These are phyloP conservation scores for Chaetomiaceae sp. DNA, from an alignment of 2,329 filamentous ascomycete species.

Conservation along the genomic window DNA sequence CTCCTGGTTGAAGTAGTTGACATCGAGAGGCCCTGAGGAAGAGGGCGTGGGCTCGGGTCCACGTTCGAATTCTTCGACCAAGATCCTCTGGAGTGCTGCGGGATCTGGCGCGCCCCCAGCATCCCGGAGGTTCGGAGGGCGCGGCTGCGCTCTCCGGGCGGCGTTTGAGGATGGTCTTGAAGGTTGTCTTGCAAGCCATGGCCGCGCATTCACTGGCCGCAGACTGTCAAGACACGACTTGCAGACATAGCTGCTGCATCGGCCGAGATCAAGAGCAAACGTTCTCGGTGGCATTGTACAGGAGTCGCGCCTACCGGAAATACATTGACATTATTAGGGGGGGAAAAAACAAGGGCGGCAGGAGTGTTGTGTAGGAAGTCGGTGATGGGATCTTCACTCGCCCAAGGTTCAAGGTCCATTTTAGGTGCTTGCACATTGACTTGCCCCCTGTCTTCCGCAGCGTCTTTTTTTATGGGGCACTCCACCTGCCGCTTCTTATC, in stretches of 20 bases:
- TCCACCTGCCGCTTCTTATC: constrained; percentile 23
- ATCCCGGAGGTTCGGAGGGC: background rate
- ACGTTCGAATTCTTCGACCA: constrained; percentile 19
- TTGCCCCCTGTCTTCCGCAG: background rate
- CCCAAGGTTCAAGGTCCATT: background rate
- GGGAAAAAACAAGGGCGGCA: background rate
- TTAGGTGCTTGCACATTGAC: background rate
- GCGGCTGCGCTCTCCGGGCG: constrained; percentile 12
- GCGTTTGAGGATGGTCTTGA: constrained; percentile 20
- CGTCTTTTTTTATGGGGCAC: constrained; percentile 19
- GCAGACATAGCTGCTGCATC: constrained; percentile 27
- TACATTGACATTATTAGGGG: background rate
- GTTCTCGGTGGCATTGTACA: constrained; percentile 26
- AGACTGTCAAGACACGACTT: constrained; percentile 27
- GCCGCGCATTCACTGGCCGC: constrained; percentile 16
- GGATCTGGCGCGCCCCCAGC: constrained; percentile 8
- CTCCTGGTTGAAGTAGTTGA: constrained; percentile 38
- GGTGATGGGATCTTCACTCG: background rate
- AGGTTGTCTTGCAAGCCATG: constrained; percentile 18
- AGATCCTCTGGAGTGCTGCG: constrained; percentile 17
- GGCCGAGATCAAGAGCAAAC: constrained; percentile 24
- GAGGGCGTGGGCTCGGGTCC: constrained; percentile 3
- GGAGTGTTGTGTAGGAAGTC: background rate
- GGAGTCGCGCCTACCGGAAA: background rate
- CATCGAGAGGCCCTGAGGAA: constrained; percentile 7